These are phyloP conservation scores for Didymella lethalis DNA, from an alignment of 2,329 filamentous ascomycete genomes.

Conservation along the genomic window DNA sequence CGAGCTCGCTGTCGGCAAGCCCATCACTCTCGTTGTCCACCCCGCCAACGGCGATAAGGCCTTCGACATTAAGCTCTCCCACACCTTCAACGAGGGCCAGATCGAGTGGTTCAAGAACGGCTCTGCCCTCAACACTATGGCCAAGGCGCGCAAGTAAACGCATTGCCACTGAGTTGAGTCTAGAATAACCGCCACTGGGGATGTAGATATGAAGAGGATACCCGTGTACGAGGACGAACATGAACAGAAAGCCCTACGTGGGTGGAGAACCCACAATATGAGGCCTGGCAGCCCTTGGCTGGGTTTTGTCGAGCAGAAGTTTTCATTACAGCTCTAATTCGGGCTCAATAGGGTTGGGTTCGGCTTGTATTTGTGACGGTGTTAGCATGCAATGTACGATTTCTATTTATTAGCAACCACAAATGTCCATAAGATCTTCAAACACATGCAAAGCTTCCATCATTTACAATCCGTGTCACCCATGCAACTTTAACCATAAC, in stretches of 20 bases:
- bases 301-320: constrained; percentile 32
- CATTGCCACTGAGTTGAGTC: constrained; percentile 20
- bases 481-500: too few species aligned
- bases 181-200: constrained; percentile 35
- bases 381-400: constrained; percentile 51
- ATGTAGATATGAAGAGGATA: constrained; percentile 46
- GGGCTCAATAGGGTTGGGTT: constrained; percentile 41
- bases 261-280: constrained; percentile 33
- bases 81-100: constrained; percentile 98
- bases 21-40: constrained; percentile 89
- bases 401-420: constrained; percentile 31
- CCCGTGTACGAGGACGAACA: constrained; percentile 32
- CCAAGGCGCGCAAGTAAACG: constrained; percentile 64
- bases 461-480: too few species aligned
- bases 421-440: constrained; percentile 12
- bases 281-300: constrained; percentile 28
- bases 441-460: background rate
- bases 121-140: constrained; percentile 97
- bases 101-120: constrained; percentile 99
- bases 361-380: constrained; percentile 49
- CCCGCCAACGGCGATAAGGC: constrained; percentile 78
- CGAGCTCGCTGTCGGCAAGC: constrained; percentile 89
- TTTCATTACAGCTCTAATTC: constrained; percentile 40
- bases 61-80: constrained; percentile 83
- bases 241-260: constrained; percentile 26